These are phyloP conservation scores for Batkoa obscura DNA, from an alignment of 371 early-diverging fungal species.

Conservation along the genomic window DNA sequence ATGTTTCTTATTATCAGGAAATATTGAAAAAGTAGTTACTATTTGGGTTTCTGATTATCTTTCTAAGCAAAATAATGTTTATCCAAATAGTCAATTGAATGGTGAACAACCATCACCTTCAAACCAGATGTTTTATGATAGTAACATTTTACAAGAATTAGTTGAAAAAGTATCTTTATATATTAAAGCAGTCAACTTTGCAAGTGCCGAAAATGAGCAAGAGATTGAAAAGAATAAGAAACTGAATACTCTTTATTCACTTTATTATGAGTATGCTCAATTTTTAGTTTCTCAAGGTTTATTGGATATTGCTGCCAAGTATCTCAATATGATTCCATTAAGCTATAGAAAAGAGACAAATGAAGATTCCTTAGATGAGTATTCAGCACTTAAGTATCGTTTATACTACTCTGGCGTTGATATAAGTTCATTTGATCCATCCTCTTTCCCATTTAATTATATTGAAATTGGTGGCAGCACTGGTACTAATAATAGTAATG, in stretches of 20 bases:
- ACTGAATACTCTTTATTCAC: slow-evolving; percentile 47
- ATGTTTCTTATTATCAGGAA: slow-evolving; percentile 80
- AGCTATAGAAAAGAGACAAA: slow-evolving; percentile 19
- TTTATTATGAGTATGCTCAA: slow-evolving; percentile 73
- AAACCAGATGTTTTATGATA: slow-evolving; percentile 3
- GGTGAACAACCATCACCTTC: slow-evolving; percentile 5
- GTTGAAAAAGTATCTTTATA: slow-evolving; percentile 84
- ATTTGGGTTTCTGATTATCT: slow-evolving; percentile 58
- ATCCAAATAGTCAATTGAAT: slow-evolving; percentile 9
- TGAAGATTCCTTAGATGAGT: slow-evolving; percentile 21
- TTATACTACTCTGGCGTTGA: slow-evolving; percentile 39
- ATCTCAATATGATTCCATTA: slow-evolving; percentile 47
- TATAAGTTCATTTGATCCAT: slow-evolving; percentile 22
- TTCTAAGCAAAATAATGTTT: neutral
- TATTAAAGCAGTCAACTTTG: slow-evolving; percentile 70
- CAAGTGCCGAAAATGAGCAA: slow-evolving; percentile 26
- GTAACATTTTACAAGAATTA: slow-evolving; percentile 43
- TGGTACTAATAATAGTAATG: slow-evolving; percentile 6
- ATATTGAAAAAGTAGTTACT: slow-evolving; percentile 59
- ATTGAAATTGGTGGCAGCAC: slow-evolving; percentile 15
- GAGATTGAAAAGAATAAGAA: slow-evolving; percentile 15
- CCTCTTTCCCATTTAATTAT: slow-evolving; percentile 44
- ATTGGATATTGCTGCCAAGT: slow-evolving; percentile 46
- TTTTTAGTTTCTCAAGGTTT: slow-evolving; percentile 57
- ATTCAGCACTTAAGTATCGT: slow-evolving; percentile 54